A percentile compares a stretch with the other conserved stretches of the same genome.
Evolutionary conservation across 495 filamentous ascomycete species (phyloP).

Genomic region (Bryoglossum gracile): DNA sequence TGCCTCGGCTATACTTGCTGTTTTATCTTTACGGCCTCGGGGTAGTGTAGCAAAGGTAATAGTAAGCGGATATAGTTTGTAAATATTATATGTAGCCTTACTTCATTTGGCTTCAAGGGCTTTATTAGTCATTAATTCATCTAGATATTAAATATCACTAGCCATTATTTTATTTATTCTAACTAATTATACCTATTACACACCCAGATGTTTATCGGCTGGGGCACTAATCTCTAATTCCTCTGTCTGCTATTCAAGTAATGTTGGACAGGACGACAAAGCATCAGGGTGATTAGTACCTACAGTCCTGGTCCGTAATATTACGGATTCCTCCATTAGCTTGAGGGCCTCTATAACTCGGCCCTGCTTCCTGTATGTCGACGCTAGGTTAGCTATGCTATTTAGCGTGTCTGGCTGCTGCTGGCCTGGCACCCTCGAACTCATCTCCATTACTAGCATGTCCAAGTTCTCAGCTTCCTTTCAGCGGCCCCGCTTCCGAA

Average conservation of each 20-base stretch:
- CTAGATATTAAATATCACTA: too few species aligned
- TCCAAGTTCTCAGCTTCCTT: constrained; percentile 31
- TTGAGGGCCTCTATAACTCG: constrained; percentile 8
- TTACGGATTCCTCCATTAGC: constrained; percentile 12
- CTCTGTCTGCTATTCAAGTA: constrained; percentile 5
- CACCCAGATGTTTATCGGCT: constrained; percentile 4
- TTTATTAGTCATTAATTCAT: too few species aligned
- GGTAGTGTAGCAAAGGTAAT: neutral
- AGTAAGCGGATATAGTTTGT: neutral
- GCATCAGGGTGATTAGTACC: constrained; percentile 7
- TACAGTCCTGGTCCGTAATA: constrained; percentile 4
- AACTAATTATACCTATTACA: too few species aligned
- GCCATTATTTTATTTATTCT: too few species aligned
- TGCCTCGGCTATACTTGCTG: neutral
- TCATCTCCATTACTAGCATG: constrained; percentile 24
- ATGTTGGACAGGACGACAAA: constrained; percentile 2
- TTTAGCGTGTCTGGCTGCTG: neutral
- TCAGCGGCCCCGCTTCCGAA: constrained; percentile 29
- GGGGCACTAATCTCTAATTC: constrained; percentile 9
- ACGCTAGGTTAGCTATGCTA: constrained; percentile 3
- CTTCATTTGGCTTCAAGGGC: too few species aligned
- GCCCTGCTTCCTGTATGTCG: neutral
- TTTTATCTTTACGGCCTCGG: neutral
- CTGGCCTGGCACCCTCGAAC: neutral
- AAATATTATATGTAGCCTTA: neutral